phyloP scores from a whole-genome alignment of 306 rosid species.

The Gastrolobium villosum region DNA sequence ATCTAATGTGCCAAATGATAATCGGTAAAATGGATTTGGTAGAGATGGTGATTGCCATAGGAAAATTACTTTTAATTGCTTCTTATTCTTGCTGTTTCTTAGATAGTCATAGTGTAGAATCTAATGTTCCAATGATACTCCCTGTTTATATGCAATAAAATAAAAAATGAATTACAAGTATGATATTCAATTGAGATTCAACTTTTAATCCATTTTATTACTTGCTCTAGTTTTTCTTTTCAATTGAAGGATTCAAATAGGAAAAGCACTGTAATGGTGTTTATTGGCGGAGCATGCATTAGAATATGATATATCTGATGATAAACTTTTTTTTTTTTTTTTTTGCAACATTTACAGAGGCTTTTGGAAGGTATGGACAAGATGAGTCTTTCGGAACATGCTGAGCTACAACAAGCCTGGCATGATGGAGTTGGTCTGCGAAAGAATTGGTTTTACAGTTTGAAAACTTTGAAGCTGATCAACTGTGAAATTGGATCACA shows the following conservation, averaged over 20 bases:
- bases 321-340: neutral
- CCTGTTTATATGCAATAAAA: no score
- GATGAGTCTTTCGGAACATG: neutral
- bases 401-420: neutral
- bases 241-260: neutral
- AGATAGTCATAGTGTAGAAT: no score
- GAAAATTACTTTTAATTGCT: no score
- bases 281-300: neutral
- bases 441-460: constrained; percentile 6
- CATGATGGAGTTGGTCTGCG: neutral
- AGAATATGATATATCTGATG: neutral
- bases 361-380: constrained; percentile 16
- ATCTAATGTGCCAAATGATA: no score
- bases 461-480: constrained; percentile 23
- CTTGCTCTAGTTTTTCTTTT: neutral
- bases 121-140: no score
- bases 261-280: neutral
- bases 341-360: constrained; percentile 10
- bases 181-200: no score
- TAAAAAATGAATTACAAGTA: no score
- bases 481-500: neutral
- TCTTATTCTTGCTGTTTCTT: no score
- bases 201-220: no score
- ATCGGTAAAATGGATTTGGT: no score
- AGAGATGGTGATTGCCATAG: no score